Evolutionary conservation across 1,284 basidiomycete species (phyloP), one percentile per base, ranked within the genome.

Genomic region (Peniophora sp.): DNA sequence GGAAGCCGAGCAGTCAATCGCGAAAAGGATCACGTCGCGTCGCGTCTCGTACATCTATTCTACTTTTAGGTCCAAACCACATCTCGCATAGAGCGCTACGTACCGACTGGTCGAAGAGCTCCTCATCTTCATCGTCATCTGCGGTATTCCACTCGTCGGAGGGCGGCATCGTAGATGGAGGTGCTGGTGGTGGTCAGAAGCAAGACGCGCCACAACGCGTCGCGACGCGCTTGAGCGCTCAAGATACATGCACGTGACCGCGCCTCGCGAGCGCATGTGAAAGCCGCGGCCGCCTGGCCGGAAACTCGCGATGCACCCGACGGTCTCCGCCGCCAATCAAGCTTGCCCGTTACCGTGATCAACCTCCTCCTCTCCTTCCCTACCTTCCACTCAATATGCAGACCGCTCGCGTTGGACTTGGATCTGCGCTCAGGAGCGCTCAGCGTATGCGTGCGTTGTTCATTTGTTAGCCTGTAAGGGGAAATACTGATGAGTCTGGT

Each of bases 1-100:
- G 12, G 91, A 88, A 39, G 79, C 71, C 0, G 93, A 95, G 52
- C 90, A 92, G 66, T 99, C 95, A 53, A 98, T 92, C 61, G 89
- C 91, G 69, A 97, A 97, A 16, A 97, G 70, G 48, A 95, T 84
- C 39, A 92, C 88, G 61, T 95, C 92, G 54, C 79, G 78, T 55
- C 83, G 83, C 36, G 81, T 81, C 56, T 90, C 86, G 55, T 82
- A 79, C 52, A 78, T 75, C 89, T 92, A 45, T 19, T 53, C 24
- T 16, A n/a, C 25, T 12, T 19, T 36, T 14, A 44, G 32, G 45
- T 14, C 48, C 14, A 9, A 8, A 17, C 54, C 14, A 17, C 12
- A 46, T 43, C 19, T n/a, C n/a, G n/a, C n/a, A 27, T 16, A 14
- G 19, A 12, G 35, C 2, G 5, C 14, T 34, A 48, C 78, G 59